Base-by-base conservation (phyloP, 2,329 filamentous ascomycete species). In the Hortaea werneckii region DNA sequence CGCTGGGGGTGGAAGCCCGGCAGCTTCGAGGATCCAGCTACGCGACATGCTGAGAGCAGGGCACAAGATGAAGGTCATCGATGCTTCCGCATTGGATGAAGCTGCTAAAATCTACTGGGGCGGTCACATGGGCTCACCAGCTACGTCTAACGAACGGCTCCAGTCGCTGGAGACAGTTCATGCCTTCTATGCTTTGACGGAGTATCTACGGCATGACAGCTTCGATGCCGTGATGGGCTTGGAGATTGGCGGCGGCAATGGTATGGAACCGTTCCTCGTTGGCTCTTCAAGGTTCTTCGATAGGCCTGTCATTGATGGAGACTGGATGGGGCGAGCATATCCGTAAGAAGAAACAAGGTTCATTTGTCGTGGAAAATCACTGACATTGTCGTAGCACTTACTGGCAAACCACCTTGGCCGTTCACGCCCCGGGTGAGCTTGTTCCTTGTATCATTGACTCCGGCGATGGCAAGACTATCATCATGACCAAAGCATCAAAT, bases 161-260 rank as follows among this genome's bases (percentile, higher is more conserved):
- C 67, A 71, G 1, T 76, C 75, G 9, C 71, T 78, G 53, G 78
- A 82, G 58, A 66, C 63, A 5, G 58, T 64, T 5, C 56, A 66
- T 40, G 67, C 67, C 1, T 61, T 67, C 38, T 50, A 55, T 4
- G 76, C 53, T 5, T 65, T 82, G 8, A 78, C 75, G 60, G 71
- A 74, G 41, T 71, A 74, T 28, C 66, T 73, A n/a, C 48, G 55
- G 41, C 64, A 68, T 34, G 58, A 62, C 11, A 57, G 59, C 1
- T 71, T 76, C 20, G 75, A 78, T 13, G 75, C 77, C 34, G 74
- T 82, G 50, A 77, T 83, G 50, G 72, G 77, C 1, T 60, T 82
- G 8, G 80, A 84, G 54, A 80, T 84, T 44, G 81, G 81, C n/a
- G 80, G 81, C 5, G 73, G 73, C 4, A 84, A 84, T 51, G 79